A percentile compares a stretch with the other conserved stretches of the same genome.
Evolutionary conservation across 768 basidiomycete species (phyloP).

Genomic region (Pleurotus tuber-regium): DNA sequence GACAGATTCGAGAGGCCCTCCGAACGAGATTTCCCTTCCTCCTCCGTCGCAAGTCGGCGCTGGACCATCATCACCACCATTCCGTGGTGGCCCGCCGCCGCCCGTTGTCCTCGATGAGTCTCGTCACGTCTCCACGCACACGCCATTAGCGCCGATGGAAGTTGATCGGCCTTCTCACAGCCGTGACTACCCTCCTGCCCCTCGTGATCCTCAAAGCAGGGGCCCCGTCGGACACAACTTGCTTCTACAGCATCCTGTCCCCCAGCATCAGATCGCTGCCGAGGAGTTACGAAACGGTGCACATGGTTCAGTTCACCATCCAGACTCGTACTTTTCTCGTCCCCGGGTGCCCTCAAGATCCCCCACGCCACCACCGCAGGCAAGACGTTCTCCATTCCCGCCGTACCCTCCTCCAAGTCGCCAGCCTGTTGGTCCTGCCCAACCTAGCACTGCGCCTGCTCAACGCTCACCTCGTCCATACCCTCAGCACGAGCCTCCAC

Average conservation of each 20-base stretch:
- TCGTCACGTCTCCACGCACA: conserved; percentile 64
- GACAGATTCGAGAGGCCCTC: conserved; percentile 64
- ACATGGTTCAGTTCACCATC: conserved; percentile 41
- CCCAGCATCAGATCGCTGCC: conserved; percentile 52
- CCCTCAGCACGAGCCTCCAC: conserved; percentile 41
- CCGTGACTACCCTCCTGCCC: conserved; percentile 51
- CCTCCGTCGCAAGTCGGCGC: conserved; percentile 52
- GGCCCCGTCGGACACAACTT: conserved; percentile 56
- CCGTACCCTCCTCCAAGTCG: conserved; percentile 44
- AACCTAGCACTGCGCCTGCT: conserved; percentile 37
- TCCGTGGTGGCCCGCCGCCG: conserved; percentile 80
- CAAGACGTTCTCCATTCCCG: conserved; percentile 43
- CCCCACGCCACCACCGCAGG: conserved; percentile 51
- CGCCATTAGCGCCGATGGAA: conserved; percentile 79
- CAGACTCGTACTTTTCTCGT: conserved; percentile 56
- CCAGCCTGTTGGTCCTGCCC: conserved; percentile 51
- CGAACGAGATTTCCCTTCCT: conserved; percentile 54
- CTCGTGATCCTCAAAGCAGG: conserved; percentile 42
- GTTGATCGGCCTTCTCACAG: conserved; percentile 56
- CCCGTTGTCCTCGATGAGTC: conserved; percentile 77
- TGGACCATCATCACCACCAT: conserved; percentile 64
- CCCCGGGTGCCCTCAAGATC: conserved; percentile 51
- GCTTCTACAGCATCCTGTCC: conserved; percentile 66
- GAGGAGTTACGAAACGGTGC: conserved; percentile 50
- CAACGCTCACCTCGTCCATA: conserved; percentile 66